A percentile compares a stretch with the other conserved stretches of the same genome.
Conservation (phyloP, 345 rosid genomes). For the Salix purpurea region DNA sequence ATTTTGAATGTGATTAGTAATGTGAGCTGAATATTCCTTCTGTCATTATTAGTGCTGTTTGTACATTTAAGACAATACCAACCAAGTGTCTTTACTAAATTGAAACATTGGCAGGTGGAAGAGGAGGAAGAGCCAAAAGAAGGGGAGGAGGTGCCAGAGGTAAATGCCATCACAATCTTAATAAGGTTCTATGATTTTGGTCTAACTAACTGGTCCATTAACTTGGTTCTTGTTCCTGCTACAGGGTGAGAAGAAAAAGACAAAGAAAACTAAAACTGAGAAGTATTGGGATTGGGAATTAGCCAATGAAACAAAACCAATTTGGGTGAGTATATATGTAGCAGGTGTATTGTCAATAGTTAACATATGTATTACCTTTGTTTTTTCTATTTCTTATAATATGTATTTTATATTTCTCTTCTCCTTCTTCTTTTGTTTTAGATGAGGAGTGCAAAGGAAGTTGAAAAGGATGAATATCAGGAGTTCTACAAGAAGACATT, state of each 20-base stretch:
- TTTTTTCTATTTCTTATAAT: not conserved
- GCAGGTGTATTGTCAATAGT: not conserved
- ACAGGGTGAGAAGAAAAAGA: conserved; percentile 77
- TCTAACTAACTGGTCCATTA: not conserved
- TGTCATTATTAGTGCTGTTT: not conserved
- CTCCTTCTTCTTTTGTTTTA: conserved; percentile 13
- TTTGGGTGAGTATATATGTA: conserved; percentile 64
- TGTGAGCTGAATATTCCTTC: not conserved
- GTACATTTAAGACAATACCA: not conserved
- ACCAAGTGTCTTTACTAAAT: not conserved
- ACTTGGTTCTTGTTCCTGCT: conserved; percentile 16
- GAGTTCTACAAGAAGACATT: conserved; percentile 95
- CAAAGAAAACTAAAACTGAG: conserved; percentile 84
- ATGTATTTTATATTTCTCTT: not conserved
- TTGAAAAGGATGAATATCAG: conserved; percentile 70
- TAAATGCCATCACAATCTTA: conserved; percentile 18
- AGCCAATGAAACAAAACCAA: conserved; percentile 88
- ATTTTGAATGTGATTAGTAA: not conserved
- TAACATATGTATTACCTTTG: not conserved
- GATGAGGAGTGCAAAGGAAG: conserved; percentile 86
- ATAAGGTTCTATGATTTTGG: not conserved
- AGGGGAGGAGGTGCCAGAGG: conserved; percentile 82
- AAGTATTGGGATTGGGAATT: conserved; percentile 99
- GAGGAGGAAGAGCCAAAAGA: conserved; percentile 83
- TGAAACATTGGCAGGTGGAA: conserved; percentile 57